Evolutionary conservation across 2,329 filamentous ascomycete genomes (phyloP).

Genomic region (Fusarium graminum): DNA sequence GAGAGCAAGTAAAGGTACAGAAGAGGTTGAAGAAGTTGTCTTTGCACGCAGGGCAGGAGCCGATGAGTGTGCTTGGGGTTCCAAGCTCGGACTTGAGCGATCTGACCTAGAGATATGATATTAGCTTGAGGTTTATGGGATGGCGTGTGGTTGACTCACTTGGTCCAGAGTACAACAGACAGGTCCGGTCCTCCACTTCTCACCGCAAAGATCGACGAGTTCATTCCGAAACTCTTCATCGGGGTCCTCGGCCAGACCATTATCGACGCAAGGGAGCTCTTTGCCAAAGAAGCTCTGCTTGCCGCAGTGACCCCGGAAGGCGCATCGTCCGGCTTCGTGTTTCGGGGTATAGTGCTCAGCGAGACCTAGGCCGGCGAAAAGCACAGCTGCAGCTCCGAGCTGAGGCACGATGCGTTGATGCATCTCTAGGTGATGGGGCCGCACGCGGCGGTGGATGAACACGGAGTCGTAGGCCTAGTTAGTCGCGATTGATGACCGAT

Average conservation of each 20-base stretch:
- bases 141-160: conserved; percentile 60
- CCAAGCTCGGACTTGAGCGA: conserved; percentile 86
- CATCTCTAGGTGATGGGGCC: conserved; percentile 48
- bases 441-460: conserved; percentile 36
- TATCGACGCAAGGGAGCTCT: conserved; percentile 92
- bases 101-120: conserved; percentile 69
- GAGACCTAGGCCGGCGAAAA: conserved; percentile 47
- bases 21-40: conserved; percentile 99
- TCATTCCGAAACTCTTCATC: conserved; percentile 78
- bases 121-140: conserved; percentile 23
- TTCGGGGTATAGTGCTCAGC: conserved; percentile 64
- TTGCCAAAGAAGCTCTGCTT: conserved; percentile 91
- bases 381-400: conserved; percentile 51
- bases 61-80: conserved; percentile 88
- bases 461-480: conserved; percentile 32
- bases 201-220: conserved; percentile 86
- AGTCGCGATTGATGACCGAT: conserved; percentile 26
- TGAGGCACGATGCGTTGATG: conserved; percentile 51
- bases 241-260: conserved; percentile 82
- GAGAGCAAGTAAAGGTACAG: conserved; percentile 98
- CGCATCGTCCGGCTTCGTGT: conserved; percentile 89
- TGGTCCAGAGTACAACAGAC: conserved; percentile 89
- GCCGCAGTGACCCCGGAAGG: conserved; percentile 91
- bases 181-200: conserved; percentile 84
- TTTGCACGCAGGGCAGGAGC: conserved; percentile 95